These are phyloP conservation scores for Neonectria hederae DNA, from an alignment of 2,329 filamentous ascomycete genomes.

Conservation along the genomic window DNA sequence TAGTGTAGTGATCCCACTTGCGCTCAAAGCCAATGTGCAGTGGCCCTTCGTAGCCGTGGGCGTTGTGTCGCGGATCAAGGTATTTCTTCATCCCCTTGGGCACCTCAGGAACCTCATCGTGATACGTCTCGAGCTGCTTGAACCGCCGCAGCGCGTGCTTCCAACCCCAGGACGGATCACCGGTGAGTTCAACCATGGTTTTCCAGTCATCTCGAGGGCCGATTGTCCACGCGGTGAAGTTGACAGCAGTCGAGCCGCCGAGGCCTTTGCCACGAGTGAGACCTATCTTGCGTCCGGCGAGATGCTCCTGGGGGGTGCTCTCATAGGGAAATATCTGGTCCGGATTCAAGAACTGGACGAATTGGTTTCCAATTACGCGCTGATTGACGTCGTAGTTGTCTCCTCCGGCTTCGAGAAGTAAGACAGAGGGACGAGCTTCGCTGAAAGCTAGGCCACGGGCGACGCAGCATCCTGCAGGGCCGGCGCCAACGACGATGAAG, in stretches of 20 bases:
- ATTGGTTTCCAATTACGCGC: constrained; percentile 26
- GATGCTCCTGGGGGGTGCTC: constrained; percentile 22
- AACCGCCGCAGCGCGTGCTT: constrained; percentile 19
- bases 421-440: constrained; percentile 16
- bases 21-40: constrained; percentile 27
- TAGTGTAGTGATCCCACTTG: constrained; percentile 29
- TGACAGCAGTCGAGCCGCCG: constrained; percentile 27
- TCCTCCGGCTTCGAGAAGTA: constrained; percentile 29
- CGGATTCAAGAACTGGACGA: constrained; percentile 27
- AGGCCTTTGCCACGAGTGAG: constrained; percentile 28
- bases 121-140: constrained; percentile 28
- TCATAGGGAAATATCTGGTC: constrained; percentile 24
- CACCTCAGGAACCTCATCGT: constrained; percentile 22
- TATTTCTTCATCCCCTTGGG: constrained; percentile 25
- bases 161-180: constrained; percentile 27
- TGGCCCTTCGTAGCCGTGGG: constrained; percentile 24
- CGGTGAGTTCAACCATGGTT: constrained; percentile 22
- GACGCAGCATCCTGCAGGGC: constrained; percentile 27
- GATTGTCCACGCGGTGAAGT: constrained; percentile 30
- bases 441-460: constrained; percentile 24
- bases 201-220: constrained; percentile 30
- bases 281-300: constrained; percentile 24
- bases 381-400: constrained; percentile 25
- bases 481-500: constrained; percentile 31
- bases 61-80: constrained; percentile 20